Evolutionary conservation across 192 early-diverging fungal species (phyloP).

Genomic region (Funneliformis geosporum): DNA sequence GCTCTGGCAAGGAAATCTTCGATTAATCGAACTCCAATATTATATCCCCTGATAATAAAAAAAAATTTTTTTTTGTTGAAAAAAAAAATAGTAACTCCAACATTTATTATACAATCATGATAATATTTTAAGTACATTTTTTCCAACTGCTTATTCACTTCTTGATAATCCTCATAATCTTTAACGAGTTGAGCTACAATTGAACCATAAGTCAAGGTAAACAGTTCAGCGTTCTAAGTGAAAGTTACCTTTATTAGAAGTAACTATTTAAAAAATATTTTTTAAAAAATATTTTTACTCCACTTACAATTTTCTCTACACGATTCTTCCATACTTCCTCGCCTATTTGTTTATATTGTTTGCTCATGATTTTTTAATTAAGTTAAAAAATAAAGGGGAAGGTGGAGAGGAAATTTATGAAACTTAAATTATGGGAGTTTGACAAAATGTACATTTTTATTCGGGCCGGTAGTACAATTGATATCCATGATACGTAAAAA

Average conservation of each 20-base stretch:
- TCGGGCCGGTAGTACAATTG: too few relatives aligned
- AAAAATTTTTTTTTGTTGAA: neutral
- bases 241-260: neutral
- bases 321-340: constrained; percentile 96
- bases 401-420: too few relatives aligned
- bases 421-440: too few relatives aligned
- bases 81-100: too few relatives aligned
- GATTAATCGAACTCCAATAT: constrained; percentile 92
- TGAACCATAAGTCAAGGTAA: constrained; percentile 97
- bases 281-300: neutral
- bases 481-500: too few relatives aligned
- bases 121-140: constrained; percentile 77
- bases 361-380: constrained; percentile 27
- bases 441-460: too few relatives aligned
- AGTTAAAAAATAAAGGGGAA: neutral
- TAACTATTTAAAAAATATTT: constrained; percentile 26
- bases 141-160: constrained; percentile 96
- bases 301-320: constrained; percentile 90
- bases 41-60: constrained; percentile 81
- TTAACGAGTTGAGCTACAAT: constrained; percentile 92
- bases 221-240: constrained; percentile 84
- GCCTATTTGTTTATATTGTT: constrained; percentile 78
- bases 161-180: constrained; percentile 88
- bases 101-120: neutral
- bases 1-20: constrained; percentile 94